Evolutionary conservation across 345 rosid species (phyloP).

Genomic region (Leavenworthia alabamica): DNA sequence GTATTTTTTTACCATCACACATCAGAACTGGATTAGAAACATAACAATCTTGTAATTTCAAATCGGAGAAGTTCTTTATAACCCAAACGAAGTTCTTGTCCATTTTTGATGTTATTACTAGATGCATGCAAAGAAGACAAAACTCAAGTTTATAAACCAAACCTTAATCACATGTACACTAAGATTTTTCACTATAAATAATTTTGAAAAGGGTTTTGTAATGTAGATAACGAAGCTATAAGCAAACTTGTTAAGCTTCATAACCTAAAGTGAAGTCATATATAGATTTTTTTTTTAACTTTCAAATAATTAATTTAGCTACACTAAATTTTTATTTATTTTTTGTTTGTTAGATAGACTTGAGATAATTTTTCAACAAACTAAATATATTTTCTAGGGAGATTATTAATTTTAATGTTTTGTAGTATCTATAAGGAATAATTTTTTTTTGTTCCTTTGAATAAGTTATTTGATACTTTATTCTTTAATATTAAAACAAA

Average conservation of each 20-base stretch:
- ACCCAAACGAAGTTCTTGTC: neutral
- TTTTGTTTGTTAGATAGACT: too few species aligned
- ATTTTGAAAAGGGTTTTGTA: neutral
- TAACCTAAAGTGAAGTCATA: neutral
- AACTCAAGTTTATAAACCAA: neutral
- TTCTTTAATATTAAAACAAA: too few species aligned
- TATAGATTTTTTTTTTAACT: neutral
- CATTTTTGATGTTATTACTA: neutral
- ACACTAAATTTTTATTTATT: neutral
- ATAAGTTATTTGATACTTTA: too few species aligned
- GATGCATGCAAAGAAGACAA: neutral
- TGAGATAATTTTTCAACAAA: too few species aligned
- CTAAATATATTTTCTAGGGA: too few species aligned
- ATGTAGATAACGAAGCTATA: neutral
- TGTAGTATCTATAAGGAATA: too few species aligned
- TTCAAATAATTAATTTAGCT: neutral
- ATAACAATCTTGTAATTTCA: neutral
- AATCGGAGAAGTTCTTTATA: neutral
- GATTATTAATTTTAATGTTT: too few species aligned
- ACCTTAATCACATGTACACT: neutral
- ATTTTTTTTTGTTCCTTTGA: too few species aligned
- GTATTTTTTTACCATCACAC: neutral
- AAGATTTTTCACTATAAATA: neutral
- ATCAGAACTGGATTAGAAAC: neutral
- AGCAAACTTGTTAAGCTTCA: neutral